Evolutionary conservation across 2,329 filamentous ascomycete species (phyloP).

Genomic region (Thielaviopsis cerberus): DNA sequence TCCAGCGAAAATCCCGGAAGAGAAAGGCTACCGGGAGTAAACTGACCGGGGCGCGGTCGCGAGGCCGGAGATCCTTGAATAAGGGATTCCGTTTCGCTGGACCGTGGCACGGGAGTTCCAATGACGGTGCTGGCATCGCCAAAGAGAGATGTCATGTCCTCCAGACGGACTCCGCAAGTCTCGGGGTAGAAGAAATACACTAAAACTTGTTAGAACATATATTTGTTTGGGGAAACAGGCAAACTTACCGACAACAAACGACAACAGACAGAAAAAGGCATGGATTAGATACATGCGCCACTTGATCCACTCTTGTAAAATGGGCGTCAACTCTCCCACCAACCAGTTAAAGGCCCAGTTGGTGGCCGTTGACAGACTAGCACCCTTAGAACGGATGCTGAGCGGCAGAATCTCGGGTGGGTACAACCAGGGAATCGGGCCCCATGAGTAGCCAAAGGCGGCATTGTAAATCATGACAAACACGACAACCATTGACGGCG

Average conservation of each 20-base stretch:
- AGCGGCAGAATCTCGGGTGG: constrained; percentile 95
- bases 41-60: constrained; percentile 43
- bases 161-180: constrained; percentile 81
- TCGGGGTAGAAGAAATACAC: constrained; percentile 97
- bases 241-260: too few relatives aligned
- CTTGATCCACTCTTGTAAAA: constrained; percentile 67
- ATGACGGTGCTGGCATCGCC: constrained; percentile 77
- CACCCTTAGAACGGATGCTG: constrained; percentile 91
- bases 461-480: constrained; percentile 99
- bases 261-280: constrained; percentile 88
- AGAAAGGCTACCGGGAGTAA: constrained; percentile 33
- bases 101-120: constrained; percentile 53
- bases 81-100: constrained; percentile 56
- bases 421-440: constrained; percentile 93
- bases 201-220: too few relatives aligned
- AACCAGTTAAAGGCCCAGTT: constrained; percentile 99
- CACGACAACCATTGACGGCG: constrained; percentile 66
- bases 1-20: constrained; percentile 62
- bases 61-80: constrained; percentile 54
- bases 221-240: too few relatives aligned
- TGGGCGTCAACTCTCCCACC: constrained; percentile 84
- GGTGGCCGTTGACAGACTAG: constrained; percentile 82
- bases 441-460: constrained; percentile 87
- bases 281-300: constrained; percentile 95
- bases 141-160: constrained; percentile 92